Percentiles rank a stretch among this genome's conserved stretches.
Conservation (phyloP, 2,329 filamentous ascomycete genomes). For the Cercospora citrullina region DNA sequence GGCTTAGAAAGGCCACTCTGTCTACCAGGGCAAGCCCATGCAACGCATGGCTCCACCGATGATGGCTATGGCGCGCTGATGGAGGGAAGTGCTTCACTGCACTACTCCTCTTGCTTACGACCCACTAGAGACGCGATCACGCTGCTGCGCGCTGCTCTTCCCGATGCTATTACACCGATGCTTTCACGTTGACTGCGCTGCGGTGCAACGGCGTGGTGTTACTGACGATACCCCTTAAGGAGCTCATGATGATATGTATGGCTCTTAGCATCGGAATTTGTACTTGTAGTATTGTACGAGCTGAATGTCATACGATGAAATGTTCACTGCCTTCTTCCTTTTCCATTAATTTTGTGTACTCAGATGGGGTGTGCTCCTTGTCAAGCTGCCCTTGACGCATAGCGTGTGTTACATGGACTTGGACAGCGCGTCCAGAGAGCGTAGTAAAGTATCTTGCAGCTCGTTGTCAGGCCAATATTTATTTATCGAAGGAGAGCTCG, state of each 20-base stretch:
- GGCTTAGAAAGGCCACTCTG: slow-evolving; percentile 32
- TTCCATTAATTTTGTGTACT: background rate
- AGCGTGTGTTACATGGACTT: background rate
- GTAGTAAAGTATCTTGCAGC: too few species aligned
- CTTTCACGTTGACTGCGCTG: background rate
- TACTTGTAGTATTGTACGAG: slow-evolving; percentile 21
- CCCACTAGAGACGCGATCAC: slow-evolving; percentile 4
- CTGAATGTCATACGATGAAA: slow-evolving; percentile 17
- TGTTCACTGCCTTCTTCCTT: background rate
- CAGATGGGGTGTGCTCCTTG: background rate
- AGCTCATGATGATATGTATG: slow-evolving; percentile 22
- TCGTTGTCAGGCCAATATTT: too few species aligned
- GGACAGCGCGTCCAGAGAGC: background rate
- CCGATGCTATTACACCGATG: background rate
- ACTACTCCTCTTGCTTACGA: slow-evolving; percentile 18
- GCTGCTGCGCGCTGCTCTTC: background rate
- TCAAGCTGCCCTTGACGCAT: background rate
- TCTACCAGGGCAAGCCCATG: slow-evolving; percentile 21
- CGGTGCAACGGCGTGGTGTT: slow-evolving; percentile 17
- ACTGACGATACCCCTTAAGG: slow-evolving; percentile 31
- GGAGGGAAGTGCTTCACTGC: slow-evolving; percentile 19
- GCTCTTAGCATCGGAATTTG: slow-evolving; percentile 19
- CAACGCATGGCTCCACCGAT: slow-evolving; percentile 20
- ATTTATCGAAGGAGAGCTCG: too few species aligned
- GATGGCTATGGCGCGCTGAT: slow-evolving; percentile 23